Evolutionary conservation across 345 rosid genomes (phyloP).

Genomic region (Physaria fendleri): DNA sequence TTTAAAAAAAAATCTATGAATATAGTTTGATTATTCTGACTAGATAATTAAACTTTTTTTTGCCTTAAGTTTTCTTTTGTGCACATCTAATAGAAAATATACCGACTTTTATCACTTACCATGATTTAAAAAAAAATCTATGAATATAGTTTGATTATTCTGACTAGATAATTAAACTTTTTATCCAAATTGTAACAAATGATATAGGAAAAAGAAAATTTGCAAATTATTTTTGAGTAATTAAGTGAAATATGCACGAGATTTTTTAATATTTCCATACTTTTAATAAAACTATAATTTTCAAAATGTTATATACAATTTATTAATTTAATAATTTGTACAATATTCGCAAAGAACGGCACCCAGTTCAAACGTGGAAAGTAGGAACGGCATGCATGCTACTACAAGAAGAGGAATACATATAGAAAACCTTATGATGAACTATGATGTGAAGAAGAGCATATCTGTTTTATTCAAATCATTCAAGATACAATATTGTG

Average conservation of each 20-base stretch:
- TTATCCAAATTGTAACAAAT: too few species aligned
- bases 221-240: background rate
- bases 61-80: background rate
- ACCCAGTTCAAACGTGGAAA: background rate
- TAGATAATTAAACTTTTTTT: too few species aligned
- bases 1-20: too few species aligned
- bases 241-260: background rate
- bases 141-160: too few species aligned
- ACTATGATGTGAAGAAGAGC: background rate
- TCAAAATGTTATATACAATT: background rate
- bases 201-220: background rate
- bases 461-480: conserved; percentile 7
- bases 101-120: background rate
- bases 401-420: background rate
- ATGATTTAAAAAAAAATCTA: too few species aligned
- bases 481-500: background rate
- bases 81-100: background rate
- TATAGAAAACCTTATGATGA: background rate
- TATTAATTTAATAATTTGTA: too few species aligned
- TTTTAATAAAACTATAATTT: too few species aligned
- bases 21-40: too few species aligned
- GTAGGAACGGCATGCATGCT: background rate
- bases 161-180: too few species aligned
- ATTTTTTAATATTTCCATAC: too few species aligned
- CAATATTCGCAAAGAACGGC: background rate